These are phyloP conservation scores for Metschnikowia rubicola DNA, from an alignment of 805 yeast species.

Conservation along the genomic window DNA sequence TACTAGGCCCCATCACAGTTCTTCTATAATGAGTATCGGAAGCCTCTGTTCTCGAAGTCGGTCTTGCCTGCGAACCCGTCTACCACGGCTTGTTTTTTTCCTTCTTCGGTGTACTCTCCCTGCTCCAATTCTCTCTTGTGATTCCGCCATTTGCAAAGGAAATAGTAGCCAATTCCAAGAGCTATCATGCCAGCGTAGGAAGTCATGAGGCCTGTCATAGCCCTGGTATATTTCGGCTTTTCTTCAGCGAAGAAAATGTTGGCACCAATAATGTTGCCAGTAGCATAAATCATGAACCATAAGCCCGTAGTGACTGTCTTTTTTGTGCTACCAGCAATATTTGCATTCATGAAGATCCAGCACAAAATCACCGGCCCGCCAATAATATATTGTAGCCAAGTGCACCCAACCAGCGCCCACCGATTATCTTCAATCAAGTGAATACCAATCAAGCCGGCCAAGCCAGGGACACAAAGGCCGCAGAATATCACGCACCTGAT, in stretches of 20 bases:
- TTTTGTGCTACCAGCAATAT: conserved; percentile 75
- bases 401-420: conserved; percentile 17
- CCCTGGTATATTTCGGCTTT: conserved; percentile 55
- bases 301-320: conserved; percentile 57
- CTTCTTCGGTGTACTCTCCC: conserved; percentile 17
- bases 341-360: conserved; percentile 21
- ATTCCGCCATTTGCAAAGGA: conserved; percentile 7
- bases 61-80: conserved; percentile 14
- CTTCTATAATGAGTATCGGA: conserved; percentile 8
- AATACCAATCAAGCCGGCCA: conserved; percentile 14
- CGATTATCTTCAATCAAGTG: conserved; percentile 3
- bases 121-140: conserved; percentile 3
- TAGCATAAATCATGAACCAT: conserved; percentile 57
- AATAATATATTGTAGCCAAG: conserved; percentile 11
- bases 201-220: conserved; percentile 53
- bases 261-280: conserved; percentile 65
- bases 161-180: conserved; percentile 6
- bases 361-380: conserved; percentile 12
- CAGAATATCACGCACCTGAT: conserved; percentile 19
- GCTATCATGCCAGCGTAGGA: conserved; percentile 38
- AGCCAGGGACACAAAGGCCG: conserved; percentile 19
- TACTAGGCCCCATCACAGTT: too few relatives aligned
- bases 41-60: conserved; percentile 11
- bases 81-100: conserved; percentile 3
- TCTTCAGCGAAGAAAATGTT: conserved; percentile 56